Evolutionary conservation across 1,139 yeast genomes (phyloP), one percentile per base, ranked within the genome.

Genomic region (Diutina neorugosa): DNA sequence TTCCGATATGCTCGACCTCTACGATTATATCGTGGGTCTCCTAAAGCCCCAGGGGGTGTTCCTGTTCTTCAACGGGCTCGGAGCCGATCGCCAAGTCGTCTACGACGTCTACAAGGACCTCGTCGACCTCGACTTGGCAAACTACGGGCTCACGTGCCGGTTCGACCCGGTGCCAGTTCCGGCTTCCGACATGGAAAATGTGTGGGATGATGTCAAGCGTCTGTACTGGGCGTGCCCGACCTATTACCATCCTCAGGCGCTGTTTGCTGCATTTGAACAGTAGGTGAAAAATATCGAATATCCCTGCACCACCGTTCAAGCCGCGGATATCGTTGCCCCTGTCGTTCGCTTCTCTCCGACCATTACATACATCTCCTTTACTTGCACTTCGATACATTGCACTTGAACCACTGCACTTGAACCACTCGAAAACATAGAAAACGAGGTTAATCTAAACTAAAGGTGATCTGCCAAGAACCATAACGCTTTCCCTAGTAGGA

Each of bases 61-160:
- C 59, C 88, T 96, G 1, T 91, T 89, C 65, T 91, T 91, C 73
- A 91, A 91, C 62, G 98, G 98, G 0, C 74, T 91, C 43, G 98
- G 98, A n/a, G 98, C 97, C 6, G 98, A 91, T 62, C 76, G 97
- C 62, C 82, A 86, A 63, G 79, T 90, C 11, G 80, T 91, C 56
- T 91, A 91, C 66, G 96, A 91, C 62, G 97, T 91, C 14, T 91
- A 91, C 71, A 83, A 81, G 63, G 78, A 81, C 61, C 82, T 91
- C 57, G 96, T 88, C 6, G 88, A 84, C 59, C 69, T 89, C 55
- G 98, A 91, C 64, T 73, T 91, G 60, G 73, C 73, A 52, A 87
- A 86, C 61, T 90, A 86, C 63, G 98, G 98, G 2, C 70, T 91
- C 61, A 62, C 71, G 44, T 81, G 87, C 55, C 65, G 69, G 12